These are phyloP conservation scores for Lecanicillium sp. DNA, from an alignment of 2,329 filamentous ascomycete species.

Conservation along the genomic window DNA sequence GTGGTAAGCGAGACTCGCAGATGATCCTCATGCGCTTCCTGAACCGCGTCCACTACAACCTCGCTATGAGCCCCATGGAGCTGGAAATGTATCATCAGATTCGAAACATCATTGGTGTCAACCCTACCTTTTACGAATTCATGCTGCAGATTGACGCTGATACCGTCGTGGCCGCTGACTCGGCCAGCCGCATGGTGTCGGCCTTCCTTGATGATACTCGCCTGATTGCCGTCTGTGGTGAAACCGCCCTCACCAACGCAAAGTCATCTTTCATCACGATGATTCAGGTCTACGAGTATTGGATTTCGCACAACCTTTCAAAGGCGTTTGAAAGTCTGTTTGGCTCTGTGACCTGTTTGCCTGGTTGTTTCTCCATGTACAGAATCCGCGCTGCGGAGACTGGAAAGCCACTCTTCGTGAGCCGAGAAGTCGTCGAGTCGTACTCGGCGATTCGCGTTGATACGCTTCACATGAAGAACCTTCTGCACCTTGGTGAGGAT, in stretches of 20 bases:
- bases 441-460: slow-evolving; percentile 94
- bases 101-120: slow-evolving; percentile 96
- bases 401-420: slow-evolving; percentile 94
- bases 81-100: slow-evolving; percentile 99
- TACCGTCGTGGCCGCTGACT: slow-evolving; percentile 84
- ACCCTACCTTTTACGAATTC: slow-evolving; percentile 97
- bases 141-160: slow-evolving; percentile 96
- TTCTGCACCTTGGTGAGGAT: slow-evolving; percentile 94
- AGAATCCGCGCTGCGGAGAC: slow-evolving; percentile 89
- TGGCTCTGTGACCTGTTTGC: slow-evolving; percentile 92
- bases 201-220: slow-evolving; percentile 87
- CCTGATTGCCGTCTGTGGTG: slow-evolving; percentile 89
- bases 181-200: slow-evolving; percentile 85
- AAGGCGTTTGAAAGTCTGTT: slow-evolving; percentile 98
- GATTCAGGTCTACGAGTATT: slow-evolving; percentile 99
- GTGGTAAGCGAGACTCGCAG: slow-evolving; percentile 98
- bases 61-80: slow-evolving; percentile 91
- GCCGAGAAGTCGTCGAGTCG: slow-evolving; percentile 77
- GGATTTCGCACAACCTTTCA: slow-evolving; percentile 93
- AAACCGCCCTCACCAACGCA: slow-evolving; percentile 87
- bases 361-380: slow-evolving; percentile 99
- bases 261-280: slow-evolving; percentile 93
- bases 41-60: slow-evolving; percentile 96
- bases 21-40: slow-evolving; percentile 99
- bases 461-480: slow-evolving; percentile 97